phyloP scores from a whole-genome alignment of 257 asterid genomes.

The Lycium ferocissimum region DNA sequence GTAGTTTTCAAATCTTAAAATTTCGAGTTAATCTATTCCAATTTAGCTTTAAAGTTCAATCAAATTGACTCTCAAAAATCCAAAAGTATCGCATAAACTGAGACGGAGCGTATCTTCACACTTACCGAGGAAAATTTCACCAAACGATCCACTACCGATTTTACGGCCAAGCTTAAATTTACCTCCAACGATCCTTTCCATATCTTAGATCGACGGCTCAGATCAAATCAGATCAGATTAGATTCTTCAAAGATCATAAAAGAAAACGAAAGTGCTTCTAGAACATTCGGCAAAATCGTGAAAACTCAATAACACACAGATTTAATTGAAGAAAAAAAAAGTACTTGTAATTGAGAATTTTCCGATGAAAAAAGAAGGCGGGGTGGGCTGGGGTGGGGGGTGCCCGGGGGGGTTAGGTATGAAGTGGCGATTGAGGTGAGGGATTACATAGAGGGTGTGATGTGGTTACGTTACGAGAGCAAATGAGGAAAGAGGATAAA shows the following conservation, averaged over 20 bases:
- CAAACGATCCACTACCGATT: constrained; percentile 98
- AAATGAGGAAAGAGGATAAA: constrained; percentile 37
- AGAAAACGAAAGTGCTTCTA: not conserved
- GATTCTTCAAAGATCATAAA: constrained; percentile 17
- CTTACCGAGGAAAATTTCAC: constrained; percentile 89
- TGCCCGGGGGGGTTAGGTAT: not conserved
- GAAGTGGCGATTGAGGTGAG: not conserved
- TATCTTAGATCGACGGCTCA: constrained; percentile 37
- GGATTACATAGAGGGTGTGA: not conserved
- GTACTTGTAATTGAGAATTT: not conserved
- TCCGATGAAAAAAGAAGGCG: not conserved
- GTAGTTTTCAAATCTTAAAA: too few relatives aligned
- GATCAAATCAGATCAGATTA: constrained; percentile 47
- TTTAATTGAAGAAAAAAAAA: not conserved
- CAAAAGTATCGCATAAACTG: too few relatives aligned
- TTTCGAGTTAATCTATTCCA: too few relatives aligned
- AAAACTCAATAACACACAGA: not conserved
- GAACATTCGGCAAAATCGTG: not conserved
- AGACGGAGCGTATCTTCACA: not conserved
- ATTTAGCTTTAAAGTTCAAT: too few relatives aligned
- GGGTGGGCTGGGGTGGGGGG: not conserved
- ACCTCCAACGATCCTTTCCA: constrained; percentile 90
- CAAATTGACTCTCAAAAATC: too few relatives aligned
- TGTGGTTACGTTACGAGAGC: constrained; percentile 39
- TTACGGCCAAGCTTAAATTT: constrained; percentile 96